These are phyloP conservation scores for Mycosphaerella arachidis DNA, from an alignment of 2,329 filamentous ascomycete genomes.

Conservation along the genomic window DNA sequence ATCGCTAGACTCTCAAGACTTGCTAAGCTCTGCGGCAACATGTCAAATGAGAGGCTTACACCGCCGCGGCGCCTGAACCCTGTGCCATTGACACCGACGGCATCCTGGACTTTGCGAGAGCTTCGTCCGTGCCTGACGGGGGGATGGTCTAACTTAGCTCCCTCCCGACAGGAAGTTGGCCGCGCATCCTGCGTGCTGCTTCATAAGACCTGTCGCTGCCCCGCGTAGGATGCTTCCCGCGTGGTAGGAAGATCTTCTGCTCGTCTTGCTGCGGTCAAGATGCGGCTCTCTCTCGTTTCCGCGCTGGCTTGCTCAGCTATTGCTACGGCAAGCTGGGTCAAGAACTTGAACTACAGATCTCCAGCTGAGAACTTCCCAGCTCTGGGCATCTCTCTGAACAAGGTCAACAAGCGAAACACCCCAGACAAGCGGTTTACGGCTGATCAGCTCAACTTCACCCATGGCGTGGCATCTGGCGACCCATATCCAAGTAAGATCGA, in stretches of 20 bases:
- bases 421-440: conserved; percentile 43
- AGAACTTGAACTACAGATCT: conserved; percentile 63
- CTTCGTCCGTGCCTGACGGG: background rate
- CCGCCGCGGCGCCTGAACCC: background rate
- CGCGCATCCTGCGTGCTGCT: background rate
- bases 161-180: background rate
- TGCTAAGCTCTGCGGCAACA: background rate
- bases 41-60: background rate
- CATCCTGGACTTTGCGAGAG: background rate
- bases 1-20: background rate
- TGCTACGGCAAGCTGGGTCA: conserved; percentile 27
- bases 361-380: conserved; percentile 61
- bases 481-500: conserved; percentile 35
- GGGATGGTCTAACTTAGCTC: background rate
- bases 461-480: conserved; percentile 45
- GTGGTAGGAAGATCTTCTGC: background rate
- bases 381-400: conserved; percentile 61
- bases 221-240: background rate
- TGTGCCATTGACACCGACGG: background rate
- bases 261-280: conserved; percentile 3
- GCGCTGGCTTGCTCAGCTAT: conserved; percentile 13
- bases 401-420: conserved; percentile 53
- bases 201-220: background rate
- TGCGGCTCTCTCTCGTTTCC: conserved; percentile 14
- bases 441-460: conserved; percentile 57